Evolutionary conservation across 177 flowering plant genomes (phyloP), one percentile per base, ranked within the genome.

Genomic region (Vitis hybrid): DNA sequence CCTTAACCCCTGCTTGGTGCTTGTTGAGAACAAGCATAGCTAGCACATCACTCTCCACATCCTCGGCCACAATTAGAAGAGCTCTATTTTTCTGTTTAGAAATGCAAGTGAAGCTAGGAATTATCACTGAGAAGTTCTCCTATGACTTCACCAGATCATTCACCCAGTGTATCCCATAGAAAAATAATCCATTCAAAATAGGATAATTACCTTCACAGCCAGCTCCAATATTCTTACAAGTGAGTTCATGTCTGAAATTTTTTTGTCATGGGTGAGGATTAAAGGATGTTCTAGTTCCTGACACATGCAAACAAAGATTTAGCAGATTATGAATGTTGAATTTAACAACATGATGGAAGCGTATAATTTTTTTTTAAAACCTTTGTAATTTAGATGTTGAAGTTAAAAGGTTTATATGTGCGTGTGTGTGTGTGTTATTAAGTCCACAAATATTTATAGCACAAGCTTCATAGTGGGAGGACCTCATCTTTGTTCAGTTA

Each of bases 211-310:
- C 82, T 78, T 63, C 8, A 90, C 65, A 68, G 93, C 87, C 67
- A 86, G 66, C 90, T 90, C 96, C 82, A 90, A 75, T 70, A 89
- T 74, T 80, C 62, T 83, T 58, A 87, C 83, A 51, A 93, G 87
- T 2, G 83, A 70, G 64, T 77, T 76, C 82, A 86, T 69, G 68
- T 85, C 86, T 69, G 90, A 84, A 60, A 93, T 83, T 78, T 93
- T 93, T 83, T 90, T 93, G 70, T 90, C 96, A 80, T 90, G 81
- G 64, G 89, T 89, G 31, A 90, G 89, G 67, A 93, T 87, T 66
- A 90, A 69, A 2, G 98, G 98, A 80, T 88, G 77, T 65, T 93
- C 93, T 70, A 93, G 68, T 78, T 93, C 98, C 98, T 93, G 85
- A 50, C 51, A 79, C 70, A 79, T 52, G 71, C 53, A 67, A 74